Evolutionary conservation across 805 yeast genomes (phyloP).

Genomic region (Hanseniaspora singularis): DNA sequence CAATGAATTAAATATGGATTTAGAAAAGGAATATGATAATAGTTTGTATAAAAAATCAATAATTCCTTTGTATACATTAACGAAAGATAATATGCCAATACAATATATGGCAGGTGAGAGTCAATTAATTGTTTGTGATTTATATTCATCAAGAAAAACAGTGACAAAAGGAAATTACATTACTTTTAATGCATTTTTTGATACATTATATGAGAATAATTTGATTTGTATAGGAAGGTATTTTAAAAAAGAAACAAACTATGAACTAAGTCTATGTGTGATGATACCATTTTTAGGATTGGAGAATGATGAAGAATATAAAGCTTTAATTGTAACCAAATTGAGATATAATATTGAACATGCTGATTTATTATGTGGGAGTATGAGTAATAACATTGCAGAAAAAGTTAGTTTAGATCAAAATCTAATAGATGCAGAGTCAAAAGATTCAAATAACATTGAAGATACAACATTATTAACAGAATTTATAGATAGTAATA

Average conservation of each 20-base stretch:
- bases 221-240: constrained; percentile 50
- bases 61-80: constrained; percentile 5
- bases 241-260: constrained; percentile 37
- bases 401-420: neutral
- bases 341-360: neutral
- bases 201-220: constrained; percentile 38
- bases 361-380: neutral
- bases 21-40: constrained; percentile 21
- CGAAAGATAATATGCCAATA: neutral
- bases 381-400: neutral
- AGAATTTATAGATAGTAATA: neutral
- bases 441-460: neutral
- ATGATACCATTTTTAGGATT: constrained; percentile 33
- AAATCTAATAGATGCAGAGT: neutral
- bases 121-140: constrained; percentile 9
- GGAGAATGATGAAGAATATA: constrained; percentile 10
- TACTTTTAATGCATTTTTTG: constrained; percentile 39
- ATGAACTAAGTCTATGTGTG: constrained; percentile 46
- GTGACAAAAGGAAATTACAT: constrained; percentile 29
- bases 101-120: constrained; percentile 14
- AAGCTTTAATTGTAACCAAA: neutral
- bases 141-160: constrained; percentile 20
- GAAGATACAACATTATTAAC: neutral
- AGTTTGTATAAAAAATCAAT: constrained; percentile 19
- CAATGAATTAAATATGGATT: too few relatives aligned